Percentiles rank a stretch among this genome's conserved stretches.
Conservation (phyloP, 345 rosid genomes). For the Sisymbrium irio region DNA sequence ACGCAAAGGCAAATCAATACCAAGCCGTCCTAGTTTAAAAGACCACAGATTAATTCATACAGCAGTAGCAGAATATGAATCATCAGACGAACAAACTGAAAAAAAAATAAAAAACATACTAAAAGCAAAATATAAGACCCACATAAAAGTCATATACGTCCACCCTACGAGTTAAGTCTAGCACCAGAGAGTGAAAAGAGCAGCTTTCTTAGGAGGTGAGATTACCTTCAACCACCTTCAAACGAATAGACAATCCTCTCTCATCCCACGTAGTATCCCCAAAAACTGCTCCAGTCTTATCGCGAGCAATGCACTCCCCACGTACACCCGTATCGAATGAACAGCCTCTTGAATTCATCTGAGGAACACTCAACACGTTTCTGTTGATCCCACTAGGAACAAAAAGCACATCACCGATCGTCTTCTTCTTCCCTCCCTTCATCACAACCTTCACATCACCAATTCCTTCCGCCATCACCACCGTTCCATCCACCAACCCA, state of each 20-base stretch:
- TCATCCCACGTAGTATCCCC: slow-evolving; percentile 18
- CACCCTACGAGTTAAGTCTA: neutral
- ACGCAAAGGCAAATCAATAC: too few species aligned
- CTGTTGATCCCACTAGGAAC: slow-evolving; percentile 18
- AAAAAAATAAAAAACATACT: too few species aligned
- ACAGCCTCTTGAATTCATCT: slow-evolving; percentile 18
- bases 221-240: slow-evolving; percentile 18
- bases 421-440: slow-evolving; percentile 31
- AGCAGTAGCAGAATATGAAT: neutral
- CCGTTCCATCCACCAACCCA: slow-evolving; percentile 15
- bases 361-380: slow-evolving; percentile 25
- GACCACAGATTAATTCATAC: neutral
- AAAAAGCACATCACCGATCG: slow-evolving; percentile 16
- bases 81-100: neutral
- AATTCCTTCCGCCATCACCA: slow-evolving; percentile 9
- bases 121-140: neutral
- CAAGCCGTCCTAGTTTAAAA: too few species aligned
- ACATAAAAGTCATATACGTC: neutral
- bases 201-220: neutral
- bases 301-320: slow-evolving; percentile 16
- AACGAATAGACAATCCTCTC: slow-evolving; percentile 20
- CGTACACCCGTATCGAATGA: neutral
- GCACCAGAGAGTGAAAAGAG: neutral
- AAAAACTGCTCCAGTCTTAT: slow-evolving; percentile 8
- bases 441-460: slow-evolving; percentile 16